These are phyloP conservation scores for Talaromyces amestolkiae DNA, from an alignment of 2,329 filamentous ascomycete genomes.

Conservation along the genomic window DNA sequence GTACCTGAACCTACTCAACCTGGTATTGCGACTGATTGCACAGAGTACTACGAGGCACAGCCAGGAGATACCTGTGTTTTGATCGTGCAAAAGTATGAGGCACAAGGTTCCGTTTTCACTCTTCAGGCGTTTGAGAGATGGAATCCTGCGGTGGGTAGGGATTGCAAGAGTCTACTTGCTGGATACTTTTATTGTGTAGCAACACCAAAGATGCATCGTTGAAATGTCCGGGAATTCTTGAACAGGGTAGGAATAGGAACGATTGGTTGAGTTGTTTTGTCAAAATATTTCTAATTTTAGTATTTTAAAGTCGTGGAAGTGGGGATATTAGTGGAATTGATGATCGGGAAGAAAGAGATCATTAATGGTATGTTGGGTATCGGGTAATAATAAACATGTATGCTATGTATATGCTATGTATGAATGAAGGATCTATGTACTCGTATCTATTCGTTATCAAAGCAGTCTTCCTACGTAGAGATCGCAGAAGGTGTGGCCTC, in stretches of 20 bases:
- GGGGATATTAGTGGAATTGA: no score
- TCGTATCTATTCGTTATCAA: neutral
- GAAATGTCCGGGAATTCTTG: neutral
- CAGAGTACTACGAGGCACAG: slow-evolving; percentile 26
- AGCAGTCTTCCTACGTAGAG: neutral
- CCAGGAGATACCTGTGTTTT: slow-evolving; percentile 25
- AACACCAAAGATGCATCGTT: slow-evolving; percentile 8
- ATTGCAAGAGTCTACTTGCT: slow-evolving; percentile 24
- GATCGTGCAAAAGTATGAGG: slow-evolving; percentile 23
- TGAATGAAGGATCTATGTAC: neutral
- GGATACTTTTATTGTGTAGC: slow-evolving; percentile 28
- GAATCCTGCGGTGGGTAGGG: slow-evolving; percentile 25
- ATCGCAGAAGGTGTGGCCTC: neutral
- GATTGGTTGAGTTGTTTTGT: neutral
- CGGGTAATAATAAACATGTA: neutral
- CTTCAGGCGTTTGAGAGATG: slow-evolving; percentile 22
- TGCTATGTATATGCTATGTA: neutral
- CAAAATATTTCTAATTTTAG: neutral
- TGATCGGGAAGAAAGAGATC: neutral
- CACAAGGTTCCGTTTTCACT: slow-evolving; percentile 14
- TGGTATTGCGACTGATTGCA: slow-evolving; percentile 26
- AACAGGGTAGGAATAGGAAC: neutral
- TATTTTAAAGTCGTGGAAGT: no score
- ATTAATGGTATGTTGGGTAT: neutral
- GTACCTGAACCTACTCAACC: slow-evolving; percentile 9